Percentiles rank a stretch among this genome's conserved stretches.
These are phyloP conservation scores for Tinospora cordifolia DNA, from an alignment of 164 flowering plant species.

Conservation along the genomic window DNA sequence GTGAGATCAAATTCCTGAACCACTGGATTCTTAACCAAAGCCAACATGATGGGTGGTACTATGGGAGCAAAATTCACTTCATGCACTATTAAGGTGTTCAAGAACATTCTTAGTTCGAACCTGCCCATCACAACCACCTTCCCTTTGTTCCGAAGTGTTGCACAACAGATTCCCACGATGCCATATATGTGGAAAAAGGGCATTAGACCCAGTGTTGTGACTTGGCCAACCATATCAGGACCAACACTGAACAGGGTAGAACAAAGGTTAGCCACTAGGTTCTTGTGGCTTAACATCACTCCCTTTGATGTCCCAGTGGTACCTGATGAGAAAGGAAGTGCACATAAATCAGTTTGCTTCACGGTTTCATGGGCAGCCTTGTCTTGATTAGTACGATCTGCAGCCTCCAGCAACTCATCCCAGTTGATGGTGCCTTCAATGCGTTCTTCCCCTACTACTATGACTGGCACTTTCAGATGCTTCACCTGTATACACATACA, in stretches of 20 bases:
- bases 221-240: constrained; percentile 62
- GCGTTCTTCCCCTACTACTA: constrained; percentile 50
- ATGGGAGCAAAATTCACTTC: constrained; percentile 84
- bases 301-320: constrained; percentile 93
- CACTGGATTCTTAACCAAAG: constrained; percentile 71
- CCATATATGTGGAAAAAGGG: constrained; percentile 97
- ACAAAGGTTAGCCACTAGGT: constrained; percentile 81
- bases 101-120: constrained; percentile 60
- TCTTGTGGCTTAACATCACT: constrained; percentile 84
- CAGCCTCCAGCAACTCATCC: constrained; percentile 64
- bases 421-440: constrained; percentile 52
- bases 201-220: constrained; percentile 76
- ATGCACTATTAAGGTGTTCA: constrained; percentile 59
- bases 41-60: constrained; percentile 86
- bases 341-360: constrained; percentile 65
- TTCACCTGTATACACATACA: constrained; percentile 43
- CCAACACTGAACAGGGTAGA: constrained; percentile 73
- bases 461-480: constrained; percentile 44
- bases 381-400: constrained; percentile 39
- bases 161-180: constrained; percentile 75
- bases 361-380: constrained; percentile 21
- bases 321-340: constrained; percentile 98
- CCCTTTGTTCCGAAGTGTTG: constrained; percentile 79
- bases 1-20: constrained; percentile 75
- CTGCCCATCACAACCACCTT: constrained; percentile 86